Evolutionary conservation across 441 rosid species (phyloP), one percentile per base, ranked within the genome.

Genomic region (Iberis amara): DNA sequence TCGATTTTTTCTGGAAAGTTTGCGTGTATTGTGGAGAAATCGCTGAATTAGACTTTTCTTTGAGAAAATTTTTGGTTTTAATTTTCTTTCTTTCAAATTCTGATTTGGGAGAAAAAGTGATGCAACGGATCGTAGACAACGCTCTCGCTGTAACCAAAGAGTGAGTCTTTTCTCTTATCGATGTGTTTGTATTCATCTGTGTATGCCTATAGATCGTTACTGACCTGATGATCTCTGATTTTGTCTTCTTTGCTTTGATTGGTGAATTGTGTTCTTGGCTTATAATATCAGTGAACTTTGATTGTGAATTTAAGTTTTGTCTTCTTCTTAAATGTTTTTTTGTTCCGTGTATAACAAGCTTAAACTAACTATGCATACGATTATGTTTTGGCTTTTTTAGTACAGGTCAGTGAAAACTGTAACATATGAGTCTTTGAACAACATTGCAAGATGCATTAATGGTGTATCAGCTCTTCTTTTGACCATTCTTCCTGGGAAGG

Each of bases 401-500:
- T 75, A 73, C 89, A 92, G 99, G 62, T 89, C 94, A 39, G 90
- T 92, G 65, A 92, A 92, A 79, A 86, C 94, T 35, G 46, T 89
- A 9, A 92, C 89, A 12, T 89, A 79, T 33, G 96, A 86, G 76
- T 77, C 92, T 27, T 71, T 92, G 73, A 83, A 82, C 74, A 86
- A 86, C 73, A 59, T 82, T 49, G 95, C 75, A 41, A 82, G 94
- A 68, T 61, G 86, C 39, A 86, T 92, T 10, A 88, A 92, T 67
- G 96, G 96, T 55, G 68, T 84, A 2, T 92, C 94, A 0, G 96
- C 89, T 18, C 71, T 92, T 67, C 49, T 92, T 24, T 66, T 92
- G 72, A 64, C 88, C 11, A 0, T 89, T 71, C 65, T 92, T 42
- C 96, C 94, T 0, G 95, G 94, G 39, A 82, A 88, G 64, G 76